These are phyloP conservation scores for Pseudogymnoascus sp. DNA, from an alignment of 2,329 filamentous ascomycete genomes.

Conservation along the genomic window DNA sequence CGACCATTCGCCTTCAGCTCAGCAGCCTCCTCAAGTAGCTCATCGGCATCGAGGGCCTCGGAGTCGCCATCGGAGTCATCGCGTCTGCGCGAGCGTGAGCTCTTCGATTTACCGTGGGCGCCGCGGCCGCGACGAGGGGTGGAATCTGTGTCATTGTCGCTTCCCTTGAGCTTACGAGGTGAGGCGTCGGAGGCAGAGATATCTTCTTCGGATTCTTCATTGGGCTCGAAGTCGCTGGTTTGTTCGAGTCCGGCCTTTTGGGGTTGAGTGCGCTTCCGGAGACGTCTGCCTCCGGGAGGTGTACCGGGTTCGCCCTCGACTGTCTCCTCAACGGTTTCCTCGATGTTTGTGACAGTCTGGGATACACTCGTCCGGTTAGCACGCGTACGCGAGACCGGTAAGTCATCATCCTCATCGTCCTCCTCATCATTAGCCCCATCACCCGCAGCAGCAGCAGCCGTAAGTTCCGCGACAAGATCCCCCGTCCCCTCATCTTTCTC, in stretches of 20 bases:
- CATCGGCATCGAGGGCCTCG: slow-evolving; percentile 52
- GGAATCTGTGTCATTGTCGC: slow-evolving; percentile 39
- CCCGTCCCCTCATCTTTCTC: slow-evolving; percentile 1
- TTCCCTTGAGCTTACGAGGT: slow-evolving; percentile 27
- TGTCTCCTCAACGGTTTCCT: slow-evolving; percentile 15
- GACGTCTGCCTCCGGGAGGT: neutral
- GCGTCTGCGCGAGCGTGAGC: slow-evolving; percentile 39
- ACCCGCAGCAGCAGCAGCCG: slow-evolving; percentile 13
- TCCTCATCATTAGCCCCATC: slow-evolving; percentile 14
- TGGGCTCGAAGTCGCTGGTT: slow-evolving; percentile 29
- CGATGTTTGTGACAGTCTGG: slow-evolving; percentile 26
- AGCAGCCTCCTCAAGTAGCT: slow-evolving; percentile 57
- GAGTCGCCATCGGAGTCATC: slow-evolving; percentile 48
- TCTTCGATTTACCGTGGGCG: slow-evolving; percentile 35
- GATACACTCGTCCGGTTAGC: slow-evolving; percentile 30
- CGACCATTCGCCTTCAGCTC: slow-evolving; percentile 44
- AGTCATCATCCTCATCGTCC: slow-evolving; percentile 24
- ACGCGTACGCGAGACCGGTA: slow-evolving; percentile 37
- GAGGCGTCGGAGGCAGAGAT: slow-evolving; percentile 34
- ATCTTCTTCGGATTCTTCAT: slow-evolving; percentile 40
- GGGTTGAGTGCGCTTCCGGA: neutral
- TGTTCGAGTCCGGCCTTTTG: slow-evolving; percentile 23
- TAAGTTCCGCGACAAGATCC: slow-evolving; percentile 10
- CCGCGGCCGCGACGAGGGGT: slow-evolving; percentile 44
- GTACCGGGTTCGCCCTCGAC: slow-evolving; percentile 46